Percentiles rank a stretch among this genome's conserved stretches.
These are phyloP conservation scores for Candida yuanshanica DNA, from an alignment of 805 yeast genomes.

Conservation along the genomic window DNA sequence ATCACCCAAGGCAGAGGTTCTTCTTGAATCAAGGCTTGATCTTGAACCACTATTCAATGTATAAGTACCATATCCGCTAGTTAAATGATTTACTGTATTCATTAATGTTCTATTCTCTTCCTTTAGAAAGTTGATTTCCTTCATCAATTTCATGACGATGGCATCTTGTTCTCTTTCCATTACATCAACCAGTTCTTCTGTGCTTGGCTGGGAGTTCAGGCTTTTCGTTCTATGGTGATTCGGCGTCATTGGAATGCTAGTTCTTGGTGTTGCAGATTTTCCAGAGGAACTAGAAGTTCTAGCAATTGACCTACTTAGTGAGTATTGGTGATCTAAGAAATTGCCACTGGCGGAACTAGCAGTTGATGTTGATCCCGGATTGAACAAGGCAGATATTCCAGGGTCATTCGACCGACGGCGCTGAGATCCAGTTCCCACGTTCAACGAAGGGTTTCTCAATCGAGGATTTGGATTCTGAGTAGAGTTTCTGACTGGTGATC, in stretches of 20 bases:
- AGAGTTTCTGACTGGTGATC: background rate
- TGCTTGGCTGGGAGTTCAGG: conserved; percentile 23
- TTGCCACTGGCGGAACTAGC: background rate
- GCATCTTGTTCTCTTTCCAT: conserved; percentile 78
- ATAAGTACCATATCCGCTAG: conserved; percentile 2
- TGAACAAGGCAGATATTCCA: background rate
- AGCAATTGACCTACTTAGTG: conserved; percentile 1
- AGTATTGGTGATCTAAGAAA: background rate
- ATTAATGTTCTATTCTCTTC: conserved; percentile 43
- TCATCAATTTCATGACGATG: conserved; percentile 59
- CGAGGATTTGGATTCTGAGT: background rate
- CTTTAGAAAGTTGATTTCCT: conserved; percentile 49
- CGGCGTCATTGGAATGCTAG: conserved; percentile 7
- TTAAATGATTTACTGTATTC: conserved; percentile 19
- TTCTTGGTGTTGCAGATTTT: conserved; percentile 16
- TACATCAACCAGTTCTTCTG: conserved; percentile 47
- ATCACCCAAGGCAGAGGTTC: conserved; percentile 5
- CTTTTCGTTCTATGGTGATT: background rate
- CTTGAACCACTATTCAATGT: conserved; percentile 4
- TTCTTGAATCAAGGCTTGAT: conserved; percentile 11
- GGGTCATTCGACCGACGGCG: background rate
- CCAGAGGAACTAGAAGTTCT: conserved; percentile 5
- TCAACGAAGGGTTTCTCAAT: background rate
- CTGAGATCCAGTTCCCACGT: background rate
- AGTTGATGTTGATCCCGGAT: background rate